These are phyloP conservation scores for Cladorrhinum samala DNA, from an alignment of 495 filamentous ascomycete species.

Conservation along the genomic window DNA sequence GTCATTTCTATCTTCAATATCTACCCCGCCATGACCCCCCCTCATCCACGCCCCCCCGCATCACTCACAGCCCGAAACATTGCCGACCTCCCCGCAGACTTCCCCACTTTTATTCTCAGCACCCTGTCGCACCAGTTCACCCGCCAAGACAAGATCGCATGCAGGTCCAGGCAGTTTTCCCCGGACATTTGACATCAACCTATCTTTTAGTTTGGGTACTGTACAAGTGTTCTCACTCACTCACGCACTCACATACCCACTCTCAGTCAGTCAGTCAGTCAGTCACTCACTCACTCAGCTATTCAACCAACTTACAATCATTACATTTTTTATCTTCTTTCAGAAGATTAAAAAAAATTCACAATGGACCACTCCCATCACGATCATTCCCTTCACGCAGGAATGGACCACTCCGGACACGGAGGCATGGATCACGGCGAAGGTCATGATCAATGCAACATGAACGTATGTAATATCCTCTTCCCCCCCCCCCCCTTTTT, in stretches of 20 bases:
- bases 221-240: no score
- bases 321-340: not conserved
- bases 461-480: constrained; percentile 60
- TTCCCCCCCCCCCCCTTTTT: constrained; percentile 3
- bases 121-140: no score
- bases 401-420: constrained; percentile 47
- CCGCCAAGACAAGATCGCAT: no score
- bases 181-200: no score
- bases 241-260: no score
- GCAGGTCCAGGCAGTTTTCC: no score
- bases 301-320: not conserved
- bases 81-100: not conserved
- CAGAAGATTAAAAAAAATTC: not conserved
- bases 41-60: no score
- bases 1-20: not conserved
- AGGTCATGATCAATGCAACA: constrained; percentile 67
- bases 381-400: constrained; percentile 27
- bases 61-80: not conserved
- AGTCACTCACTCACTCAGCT: not conserved
- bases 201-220: no score
- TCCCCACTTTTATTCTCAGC: no score
- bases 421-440: constrained; percentile 30
- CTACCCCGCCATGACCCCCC: not conserved
- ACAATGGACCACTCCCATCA: constrained; percentile 43
- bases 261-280: no score